phyloP scores from a whole-genome alignment of 2,329 filamentous ascomycete species.

The Emergomyces orientalis region DNA sequence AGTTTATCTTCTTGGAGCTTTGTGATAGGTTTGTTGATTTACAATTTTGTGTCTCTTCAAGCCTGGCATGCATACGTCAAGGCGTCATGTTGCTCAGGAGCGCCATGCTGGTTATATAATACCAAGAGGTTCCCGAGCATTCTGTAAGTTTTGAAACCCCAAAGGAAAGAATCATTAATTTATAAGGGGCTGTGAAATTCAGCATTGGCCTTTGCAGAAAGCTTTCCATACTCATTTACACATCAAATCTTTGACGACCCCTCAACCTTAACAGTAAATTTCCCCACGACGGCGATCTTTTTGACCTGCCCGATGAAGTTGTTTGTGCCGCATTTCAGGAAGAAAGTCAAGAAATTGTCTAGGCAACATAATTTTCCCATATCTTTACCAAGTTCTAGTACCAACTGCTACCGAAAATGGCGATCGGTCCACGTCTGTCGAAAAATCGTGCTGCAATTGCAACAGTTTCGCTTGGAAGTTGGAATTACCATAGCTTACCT shows the following conservation, averaged over 20 bases:
- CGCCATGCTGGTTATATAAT: conserved; percentile 1
- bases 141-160: background rate
- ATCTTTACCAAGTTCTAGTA: background rate
- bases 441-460: conserved; percentile 7
- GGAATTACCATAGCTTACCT: conserved; percentile 5
- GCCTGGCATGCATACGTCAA: background rate
- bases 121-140: background rate
- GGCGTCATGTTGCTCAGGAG: background rate
- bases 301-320: conserved; percentile 8
- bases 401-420: background rate
- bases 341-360: conserved; percentile 6
- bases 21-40: background rate
- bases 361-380: background rate
- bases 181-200: background rate
- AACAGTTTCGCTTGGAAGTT: conserved; percentile 6
- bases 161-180: background rate
- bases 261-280: conserved; percentile 5
- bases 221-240: background rate
- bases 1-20: background rate
- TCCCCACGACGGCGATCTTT: conserved; percentile 11
- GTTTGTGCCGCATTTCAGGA: conserved; percentile 4
- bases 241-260: background rate
- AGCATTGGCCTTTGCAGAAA: too few relatives aligned
- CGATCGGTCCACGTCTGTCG: conserved; percentile 3
- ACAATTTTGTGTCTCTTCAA: background rate